phyloP scores from a whole-genome alignment of 805 yeast genomes.

The Zygosaccharomyces rouxii region DNA sequence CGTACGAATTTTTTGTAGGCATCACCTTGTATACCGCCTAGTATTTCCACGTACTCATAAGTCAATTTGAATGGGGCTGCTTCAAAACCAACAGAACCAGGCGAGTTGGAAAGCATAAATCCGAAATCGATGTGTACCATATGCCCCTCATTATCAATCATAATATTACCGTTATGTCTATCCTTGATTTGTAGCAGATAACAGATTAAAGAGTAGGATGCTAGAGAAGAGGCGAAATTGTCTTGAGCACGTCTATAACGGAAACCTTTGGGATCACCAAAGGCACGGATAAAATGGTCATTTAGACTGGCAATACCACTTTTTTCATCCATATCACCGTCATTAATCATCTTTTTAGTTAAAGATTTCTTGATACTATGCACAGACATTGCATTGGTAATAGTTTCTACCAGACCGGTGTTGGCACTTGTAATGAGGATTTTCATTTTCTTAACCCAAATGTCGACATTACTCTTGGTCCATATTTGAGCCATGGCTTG shows the following conservation, averaged over 20 bases:
- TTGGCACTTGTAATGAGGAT: constrained; percentile 86
- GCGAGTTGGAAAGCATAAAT: constrained; percentile 84
- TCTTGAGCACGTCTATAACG: constrained; percentile 72
- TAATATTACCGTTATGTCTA: constrained; percentile 94
- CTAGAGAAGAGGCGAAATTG: constrained; percentile 79
- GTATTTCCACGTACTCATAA: constrained; percentile 76
- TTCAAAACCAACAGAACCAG: constrained; percentile 96
- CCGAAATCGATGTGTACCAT: constrained; percentile 95
- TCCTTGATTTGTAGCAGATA: constrained; percentile 90
- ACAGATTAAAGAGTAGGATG: constrained; percentile 87
- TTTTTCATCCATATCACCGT: constrained; percentile 59
- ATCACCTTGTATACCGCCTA: constrained; percentile 73
- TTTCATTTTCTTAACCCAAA: constrained; percentile 93
- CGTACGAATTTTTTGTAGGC: constrained; percentile 56
- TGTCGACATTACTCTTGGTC: constrained; percentile 62
- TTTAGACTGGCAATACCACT: constrained; percentile 64
- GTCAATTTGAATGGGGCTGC: constrained; percentile 96
- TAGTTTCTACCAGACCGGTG: constrained; percentile 92
- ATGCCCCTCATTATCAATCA: constrained; percentile 95
- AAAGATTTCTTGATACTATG: constrained; percentile 93
- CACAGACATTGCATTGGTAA: constrained; percentile 87
- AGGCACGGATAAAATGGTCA: constrained; percentile 74
- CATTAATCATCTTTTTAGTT: constrained; percentile 64
- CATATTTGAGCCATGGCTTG: constrained; percentile 83
- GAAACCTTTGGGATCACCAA: constrained; percentile 56